Percentiles rank a stretch among this genome's conserved stretches.
Evolutionary conservation across 225 moss, liverwort and hornwort species (phyloP).

Genomic region (Bryum argenteum): DNA sequence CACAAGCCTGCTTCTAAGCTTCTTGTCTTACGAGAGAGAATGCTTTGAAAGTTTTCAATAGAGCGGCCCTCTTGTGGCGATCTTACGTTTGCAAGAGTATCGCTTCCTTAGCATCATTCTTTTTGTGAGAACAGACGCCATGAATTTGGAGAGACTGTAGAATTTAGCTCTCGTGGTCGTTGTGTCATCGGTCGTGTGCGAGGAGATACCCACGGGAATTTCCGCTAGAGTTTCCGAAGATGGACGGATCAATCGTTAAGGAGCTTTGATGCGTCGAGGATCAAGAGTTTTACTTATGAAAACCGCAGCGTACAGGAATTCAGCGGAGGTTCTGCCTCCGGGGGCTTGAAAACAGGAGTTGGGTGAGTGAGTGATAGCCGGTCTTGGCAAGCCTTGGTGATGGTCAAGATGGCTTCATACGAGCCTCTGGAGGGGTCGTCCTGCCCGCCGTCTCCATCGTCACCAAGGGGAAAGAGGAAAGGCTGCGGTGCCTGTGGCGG

Average conservation of each 20-base stretch:
- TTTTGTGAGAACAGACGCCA: no score
- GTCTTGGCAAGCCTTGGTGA: conserved; percentile 20
- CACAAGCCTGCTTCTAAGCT: background rate
- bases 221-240: no score
- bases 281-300: conserved; percentile 25
- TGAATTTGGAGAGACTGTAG: background rate
- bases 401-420: conserved; percentile 52
- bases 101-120: no score
- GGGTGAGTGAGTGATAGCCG: background rate
- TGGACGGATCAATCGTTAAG: background rate
- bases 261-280: background rate
- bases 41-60: background rate
- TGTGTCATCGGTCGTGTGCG: background rate
- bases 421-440: conserved; percentile 52
- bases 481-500: conserved; percentile 46
- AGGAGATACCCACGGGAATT: background rate
- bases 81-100: no score
- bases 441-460: conserved; percentile 44
- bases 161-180: background rate
- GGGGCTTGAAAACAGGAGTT: background rate
- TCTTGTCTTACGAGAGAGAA: background rate
- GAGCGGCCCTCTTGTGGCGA: background rate
- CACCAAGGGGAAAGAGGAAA: conserved; percentile 30
- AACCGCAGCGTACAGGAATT: conserved; percentile 1
- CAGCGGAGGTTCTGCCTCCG: conserved; percentile 28